A percentile compares a stretch with the other conserved stretches of the same genome.
phyloP scores from a whole-genome alignment of 352 stramenopile genomes.

The Blastocystis sp. region DNA sequence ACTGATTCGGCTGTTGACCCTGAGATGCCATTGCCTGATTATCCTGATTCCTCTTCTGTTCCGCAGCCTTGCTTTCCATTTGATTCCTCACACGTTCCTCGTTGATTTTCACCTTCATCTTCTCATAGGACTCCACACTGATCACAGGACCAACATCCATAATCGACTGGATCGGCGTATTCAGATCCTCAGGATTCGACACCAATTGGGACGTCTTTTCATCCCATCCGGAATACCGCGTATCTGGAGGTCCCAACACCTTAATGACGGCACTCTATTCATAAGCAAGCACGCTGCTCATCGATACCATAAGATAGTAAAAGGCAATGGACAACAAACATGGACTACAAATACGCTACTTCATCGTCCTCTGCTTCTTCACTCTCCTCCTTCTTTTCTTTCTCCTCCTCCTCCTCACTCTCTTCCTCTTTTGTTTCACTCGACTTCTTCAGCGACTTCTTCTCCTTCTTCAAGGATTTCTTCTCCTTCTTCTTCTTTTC shows the following conservation, averaged over 20 bases:
- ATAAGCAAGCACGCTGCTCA: neutral
- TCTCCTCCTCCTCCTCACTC: neutral
- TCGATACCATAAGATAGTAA: neutral
- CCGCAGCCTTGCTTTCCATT: neutral
- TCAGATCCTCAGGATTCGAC: neutral
- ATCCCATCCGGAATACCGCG: neutral
- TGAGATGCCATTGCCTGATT: neutral
- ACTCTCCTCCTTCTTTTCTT: neutral
- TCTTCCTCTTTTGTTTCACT: neutral
- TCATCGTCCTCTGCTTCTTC: slow-evolving; percentile 5
- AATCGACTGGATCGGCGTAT: neutral
- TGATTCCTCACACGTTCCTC: neutral
- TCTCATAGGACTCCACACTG: neutral
- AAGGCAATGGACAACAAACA: neutral
- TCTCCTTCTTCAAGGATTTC: neutral
- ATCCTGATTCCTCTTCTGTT: neutral
- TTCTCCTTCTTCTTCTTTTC: neutral
- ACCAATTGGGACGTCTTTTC: neutral
- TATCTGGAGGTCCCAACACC: neutral
- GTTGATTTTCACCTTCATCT: neutral
- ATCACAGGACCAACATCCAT: neutral
- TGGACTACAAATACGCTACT: slow-evolving; percentile 1
- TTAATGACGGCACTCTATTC: neutral
- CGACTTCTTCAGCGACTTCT: neutral
- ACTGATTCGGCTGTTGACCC: too few species aligned